Evolutionary conservation across 2,329 filamentous ascomycete genomes (phyloP), one percentile per base, ranked within the genome.

Genomic region (Fusarium pininemorale): DNA sequence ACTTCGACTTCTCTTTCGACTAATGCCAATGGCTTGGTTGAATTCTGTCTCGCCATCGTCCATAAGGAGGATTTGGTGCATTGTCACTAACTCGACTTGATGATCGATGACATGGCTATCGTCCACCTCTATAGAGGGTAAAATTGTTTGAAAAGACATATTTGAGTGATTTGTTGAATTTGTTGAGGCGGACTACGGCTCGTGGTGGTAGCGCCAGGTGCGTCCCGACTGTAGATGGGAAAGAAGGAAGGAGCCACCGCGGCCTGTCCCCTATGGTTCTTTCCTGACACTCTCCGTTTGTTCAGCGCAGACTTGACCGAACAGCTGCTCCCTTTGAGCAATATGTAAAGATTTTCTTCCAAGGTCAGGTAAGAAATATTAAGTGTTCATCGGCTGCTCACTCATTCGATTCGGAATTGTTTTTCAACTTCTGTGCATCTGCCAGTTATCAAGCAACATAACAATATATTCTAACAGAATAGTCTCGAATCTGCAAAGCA

Each of bases 241-340:
- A 57, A 26, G 45, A 60, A 28, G 63, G 64, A 65, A 67, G 63
- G 63, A 54, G 35, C 37, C 15, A 39, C n/a, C 24, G 35, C 41
- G n/a, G 14, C 12, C 26, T 57, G 39, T 6, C 51, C 32, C 18
- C 20, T 45, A 42, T 42, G 14, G 24, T 20, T n/a, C 51, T 16
- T 24, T 58, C 15, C 35, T 57, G 14, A 37, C 26, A 26, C 37
- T 35, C 11, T 24, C 20, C 20, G 7, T 56, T 42, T 35, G 14
- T 26, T n/a, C n/a, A 61, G 1, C 20, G 16, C n/a, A 50, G 22
- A 15, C 20, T 38, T 51, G 3, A 26, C 30, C 41, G 32, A 37
- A 13, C 16, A 50, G 15, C 18, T 20, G 14, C 30, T 14, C 16
- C 16, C 20, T 44, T 20, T 20, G 6, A 44, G 6, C 42, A 45